phyloP scores from a whole-genome alignment of 2,329 filamentous ascomycete species.

The Talaromyces rugulosus region DNA sequence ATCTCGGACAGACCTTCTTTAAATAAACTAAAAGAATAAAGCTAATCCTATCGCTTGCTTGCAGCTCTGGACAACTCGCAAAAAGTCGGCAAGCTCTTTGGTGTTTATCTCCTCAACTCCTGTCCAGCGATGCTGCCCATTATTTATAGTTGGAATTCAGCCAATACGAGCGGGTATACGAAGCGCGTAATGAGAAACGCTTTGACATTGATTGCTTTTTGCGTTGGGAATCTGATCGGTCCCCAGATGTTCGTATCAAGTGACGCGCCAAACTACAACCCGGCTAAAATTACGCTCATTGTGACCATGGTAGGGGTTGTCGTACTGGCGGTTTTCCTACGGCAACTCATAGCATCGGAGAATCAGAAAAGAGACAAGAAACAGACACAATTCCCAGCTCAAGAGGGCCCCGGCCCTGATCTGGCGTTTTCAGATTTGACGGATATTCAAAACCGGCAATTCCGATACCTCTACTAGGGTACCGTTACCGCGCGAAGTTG shows the following conservation, averaged over 20 bases:
- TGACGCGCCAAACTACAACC: not conserved
- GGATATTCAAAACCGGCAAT: not conserved
- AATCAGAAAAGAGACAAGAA: not conserved
- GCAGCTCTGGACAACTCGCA: not conserved
- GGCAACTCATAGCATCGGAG: not conserved
- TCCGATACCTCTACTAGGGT: not conserved
- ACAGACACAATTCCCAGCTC: not conserved
- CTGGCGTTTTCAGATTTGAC: not conserved
- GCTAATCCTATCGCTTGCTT: no score
- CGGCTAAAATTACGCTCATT: not conserved
- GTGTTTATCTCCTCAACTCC: not conserved
- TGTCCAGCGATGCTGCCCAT: slow-evolving; percentile 2
- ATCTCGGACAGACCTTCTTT: no score
- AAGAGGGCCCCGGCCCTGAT: not conserved
- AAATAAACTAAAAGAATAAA: no score
- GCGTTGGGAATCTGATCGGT: not conserved
- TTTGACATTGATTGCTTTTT: not conserved
- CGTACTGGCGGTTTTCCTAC: not conserved
- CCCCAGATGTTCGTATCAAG: not conserved
- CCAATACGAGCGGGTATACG: slow-evolving; percentile 2
- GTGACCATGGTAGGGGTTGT: not conserved
- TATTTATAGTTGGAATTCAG: slow-evolving; percentile 3
- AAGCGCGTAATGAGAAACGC: slow-evolving; percentile 1
- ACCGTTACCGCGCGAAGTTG: not conserved
- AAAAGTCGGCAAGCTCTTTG: not conserved